Base-by-base conservation (phyloP, 1,284 basidiomycete species). In the Sanghuangporus baumii region DNA sequence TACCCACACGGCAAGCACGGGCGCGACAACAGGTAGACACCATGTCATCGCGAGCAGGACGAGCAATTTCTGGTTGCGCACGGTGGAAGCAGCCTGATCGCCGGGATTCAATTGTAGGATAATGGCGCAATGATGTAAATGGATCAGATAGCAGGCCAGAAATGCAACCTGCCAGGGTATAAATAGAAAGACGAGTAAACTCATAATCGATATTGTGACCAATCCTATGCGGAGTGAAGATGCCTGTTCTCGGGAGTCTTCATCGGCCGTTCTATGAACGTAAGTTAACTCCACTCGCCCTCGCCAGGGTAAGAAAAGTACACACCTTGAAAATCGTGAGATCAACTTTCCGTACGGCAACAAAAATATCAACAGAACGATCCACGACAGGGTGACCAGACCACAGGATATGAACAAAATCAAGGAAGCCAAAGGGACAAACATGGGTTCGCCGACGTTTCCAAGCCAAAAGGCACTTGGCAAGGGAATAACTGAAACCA, bases 131-230 rank as follows among this genome's bases (percentile, higher is more conserved):
- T 83, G 85, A 68, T 82, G 78, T 54, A 93, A 76, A 65, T 95
- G 91, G 47, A 93, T 83, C 14, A 89, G 67, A 81, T 89, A 93
- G 66, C 88, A 86, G 40, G 91, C 86, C 14, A 96, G 81, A 72
- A 91, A 94, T 1, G 89, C 93, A 37, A 96, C 90, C 74, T 97
- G 94, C 82, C 93, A 94, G 0, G 96, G 95, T 20, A 96, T 79
- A 62, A 93, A 76, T 34, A 93, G 68, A 66, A 88, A 82, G 48
- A 94, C 86, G 12, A 88, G 75, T 11, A 83, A 65, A 51, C 88
- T 79, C n/a, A 95, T 78, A 14, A 87, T 57, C 5, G 69, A 69
- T 71, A 92, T 82, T 1, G 89, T 91, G 6, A 86, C 52, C 16
- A 88, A 38, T 1, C 81, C 82, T 67, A 78, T 77, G 62, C 76